Evolutionary conservation across 225 moss, liverwort and hornwort genomes (phyloP).

Genomic region (Ulota crispa): DNA sequence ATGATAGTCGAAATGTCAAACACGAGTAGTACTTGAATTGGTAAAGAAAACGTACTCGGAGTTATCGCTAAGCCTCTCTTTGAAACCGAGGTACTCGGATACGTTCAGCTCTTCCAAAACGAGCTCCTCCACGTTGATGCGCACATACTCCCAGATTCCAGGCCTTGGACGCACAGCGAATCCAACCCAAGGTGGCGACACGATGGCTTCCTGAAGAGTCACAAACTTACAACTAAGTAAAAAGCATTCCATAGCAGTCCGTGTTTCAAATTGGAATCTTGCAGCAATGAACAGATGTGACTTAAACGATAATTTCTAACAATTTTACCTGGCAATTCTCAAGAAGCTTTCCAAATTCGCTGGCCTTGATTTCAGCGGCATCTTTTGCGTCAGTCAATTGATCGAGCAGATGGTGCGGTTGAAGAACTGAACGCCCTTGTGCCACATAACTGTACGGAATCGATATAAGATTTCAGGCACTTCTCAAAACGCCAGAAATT

Average conservation of each 20-base stretch:
- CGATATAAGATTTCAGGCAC: neutral
- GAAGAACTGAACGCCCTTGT: conserved; percentile 55
- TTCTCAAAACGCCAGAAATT: neutral
- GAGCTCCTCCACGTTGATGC: conserved; percentile 74
- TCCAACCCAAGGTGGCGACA: conserved; percentile 65
- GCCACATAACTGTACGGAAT: conserved; percentile 47
- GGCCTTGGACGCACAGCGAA: conserved; percentile 73
- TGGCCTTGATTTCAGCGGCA: conserved; percentile 32
- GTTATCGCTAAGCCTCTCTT: conserved; percentile 50
- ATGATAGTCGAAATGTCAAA: neutral
- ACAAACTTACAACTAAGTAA: neutral
- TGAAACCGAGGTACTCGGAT: conserved; percentile 74
- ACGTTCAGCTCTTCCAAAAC: conserved; percentile 50
- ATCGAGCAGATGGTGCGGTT: conserved; percentile 61
- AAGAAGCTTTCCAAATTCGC: conserved; percentile 55
- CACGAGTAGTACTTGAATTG: neutral
- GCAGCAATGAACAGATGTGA: neutral
- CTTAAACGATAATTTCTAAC: neutral
- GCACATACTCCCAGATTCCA: conserved; percentile 75
- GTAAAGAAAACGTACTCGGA: conserved; percentile 15
- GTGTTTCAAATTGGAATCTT: neutral
- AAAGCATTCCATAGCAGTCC: neutral
- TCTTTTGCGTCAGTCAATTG: conserved; percentile 36
- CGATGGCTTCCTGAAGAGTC: conserved; percentile 61
- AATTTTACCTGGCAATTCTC: conserved; percentile 54